Evolutionary conservation across 2,329 filamentous ascomycete species (phyloP), one percentile per base, ranked within the genome.

Genomic region (Beauveria brongniartii): DNA sequence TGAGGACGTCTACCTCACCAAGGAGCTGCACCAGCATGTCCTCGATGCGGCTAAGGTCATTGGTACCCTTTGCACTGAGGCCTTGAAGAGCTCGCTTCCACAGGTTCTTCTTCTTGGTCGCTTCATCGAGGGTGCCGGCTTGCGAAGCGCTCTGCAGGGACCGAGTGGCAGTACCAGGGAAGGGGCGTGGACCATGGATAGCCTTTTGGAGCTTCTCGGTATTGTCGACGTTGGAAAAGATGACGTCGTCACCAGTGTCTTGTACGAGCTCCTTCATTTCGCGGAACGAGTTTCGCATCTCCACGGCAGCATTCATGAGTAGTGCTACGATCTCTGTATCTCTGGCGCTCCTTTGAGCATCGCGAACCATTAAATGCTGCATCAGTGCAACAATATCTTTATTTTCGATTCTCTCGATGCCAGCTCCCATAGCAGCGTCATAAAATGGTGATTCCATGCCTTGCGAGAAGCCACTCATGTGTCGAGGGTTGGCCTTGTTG

Each of bases 291-390:
- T 90, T 95, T 65, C 93, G 91, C 92, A 97, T 97, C 75, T 99
- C 94, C 14, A 94, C 88, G 4, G 94, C 93, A 59, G 92, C 92
- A 63, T 93, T 88, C 63, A 99, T 94, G 37, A 99, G 84, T 0
- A 94, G 93, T 52, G 97, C 91, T 20, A 99, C 80, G 60, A 99
- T 97, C 74, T 99, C 94, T 0, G 94, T 97, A 69, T 99, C 94
- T 50, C 94, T 85, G 51, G 94, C 94, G 74, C 94, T 97, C 63
- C 94, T 88, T 75, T 97, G 93, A 46, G 93, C 94, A 76, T 99
- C 94, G 41, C 94, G 89, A 64, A 97, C 94, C 72, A 95, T 97
- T 64, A 99, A 86, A 74, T 99, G 94, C 71, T 99, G 93, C 94
- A 99, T 99, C 63, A 99, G 78, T 26, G 93, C 91, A 65, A 99